phyloP scores from a whole-genome alignment of 495 filamentous ascomycete species.

The Talaromyces proteolyticus region DNA sequence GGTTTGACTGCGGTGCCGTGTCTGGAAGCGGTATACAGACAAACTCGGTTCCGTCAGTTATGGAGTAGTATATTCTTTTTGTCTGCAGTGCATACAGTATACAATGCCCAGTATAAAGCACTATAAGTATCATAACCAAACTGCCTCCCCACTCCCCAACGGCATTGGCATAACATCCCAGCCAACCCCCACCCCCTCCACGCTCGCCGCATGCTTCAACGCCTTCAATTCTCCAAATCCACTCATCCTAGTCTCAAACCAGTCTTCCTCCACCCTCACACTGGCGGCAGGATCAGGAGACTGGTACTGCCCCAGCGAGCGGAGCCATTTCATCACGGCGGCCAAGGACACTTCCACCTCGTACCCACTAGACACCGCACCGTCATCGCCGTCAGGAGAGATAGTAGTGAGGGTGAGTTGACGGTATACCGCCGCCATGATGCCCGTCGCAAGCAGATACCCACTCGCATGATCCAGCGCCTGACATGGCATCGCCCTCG shows the following conservation, averaged over 20 bases:
- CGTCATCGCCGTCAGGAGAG: no score
- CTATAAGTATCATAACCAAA: slow-evolving; percentile 8
- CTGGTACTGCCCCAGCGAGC: slow-evolving; percentile 15
- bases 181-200: slow-evolving; percentile 18
- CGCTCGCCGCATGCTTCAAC: slow-evolving; percentile 14
- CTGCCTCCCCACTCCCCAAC: slow-evolving; percentile 15
- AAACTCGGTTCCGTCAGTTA: no score
- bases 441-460: slow-evolving; percentile 47
- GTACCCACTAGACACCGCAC: no score
- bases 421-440: slow-evolving; percentile 46
- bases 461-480: slow-evolving; percentile 59
- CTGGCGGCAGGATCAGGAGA: slow-evolving; percentile 9
- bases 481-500: slow-evolving; percentile 51
- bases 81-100: no score
- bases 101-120: no score
- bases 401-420: slow-evolving; percentile 47
- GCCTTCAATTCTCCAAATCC: slow-evolving; percentile 18
- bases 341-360: slow-evolving; percentile 44
- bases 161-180: slow-evolving; percentile 22
- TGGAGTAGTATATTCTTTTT: no score
- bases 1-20: no score
- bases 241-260: slow-evolving; percentile 12
- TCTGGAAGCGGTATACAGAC: no score
- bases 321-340: slow-evolving; percentile 21
- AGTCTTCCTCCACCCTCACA: slow-evolving; percentile 13